phyloP scores from a whole-genome alignment of 2,329 filamentous ascomycete genomes.

The Ceratocystiopsis brevicomis region DNA sequence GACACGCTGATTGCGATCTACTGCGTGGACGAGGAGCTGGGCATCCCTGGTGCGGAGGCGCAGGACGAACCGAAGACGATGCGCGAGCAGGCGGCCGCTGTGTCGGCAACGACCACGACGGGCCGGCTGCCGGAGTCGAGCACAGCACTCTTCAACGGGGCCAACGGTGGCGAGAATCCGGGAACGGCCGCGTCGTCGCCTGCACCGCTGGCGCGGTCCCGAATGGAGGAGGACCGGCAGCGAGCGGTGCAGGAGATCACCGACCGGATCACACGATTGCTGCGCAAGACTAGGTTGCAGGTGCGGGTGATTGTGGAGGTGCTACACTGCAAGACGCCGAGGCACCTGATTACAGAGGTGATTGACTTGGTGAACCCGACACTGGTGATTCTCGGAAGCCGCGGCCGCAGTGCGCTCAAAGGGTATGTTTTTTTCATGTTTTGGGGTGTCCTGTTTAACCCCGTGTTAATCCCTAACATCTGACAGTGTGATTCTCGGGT shows the following conservation, averaged over 20 bases:
- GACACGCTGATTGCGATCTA: constrained; percentile 89
- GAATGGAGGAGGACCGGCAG: constrained; percentile 59
- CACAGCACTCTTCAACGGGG: constrained; percentile 10
- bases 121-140: constrained; percentile 14
- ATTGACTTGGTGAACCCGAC: constrained; percentile 88
- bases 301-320: constrained; percentile 90
- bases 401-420: constrained; percentile 80
- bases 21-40: constrained; percentile 75
- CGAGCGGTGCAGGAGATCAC: constrained; percentile 71
- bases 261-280: constrained; percentile 61
- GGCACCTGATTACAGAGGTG: constrained; percentile 90
- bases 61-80: constrained; percentile 53
- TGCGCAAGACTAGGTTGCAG: constrained; percentile 82
- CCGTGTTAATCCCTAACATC: constrained; percentile 1
- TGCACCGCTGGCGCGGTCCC: constrained; percentile 29
- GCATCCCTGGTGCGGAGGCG: constrained; percentile 25
- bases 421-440: constrained; percentile 39
- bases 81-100: constrained; percentile 54
- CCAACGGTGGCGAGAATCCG: constrained; percentile 13
- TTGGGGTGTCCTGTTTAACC: not conserved
- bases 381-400: constrained; percentile 77
- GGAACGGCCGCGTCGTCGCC: constrained; percentile 12
- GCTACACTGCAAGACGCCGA: constrained; percentile 93
- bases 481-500: constrained; percentile 70
- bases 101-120: constrained; percentile 40